A percentile compares a stretch with the other conserved stretches of the same genome.
Conservation (phyloP, 2,329 filamentous ascomycete genomes). For the Fusarium pseudograminearum region DNA sequence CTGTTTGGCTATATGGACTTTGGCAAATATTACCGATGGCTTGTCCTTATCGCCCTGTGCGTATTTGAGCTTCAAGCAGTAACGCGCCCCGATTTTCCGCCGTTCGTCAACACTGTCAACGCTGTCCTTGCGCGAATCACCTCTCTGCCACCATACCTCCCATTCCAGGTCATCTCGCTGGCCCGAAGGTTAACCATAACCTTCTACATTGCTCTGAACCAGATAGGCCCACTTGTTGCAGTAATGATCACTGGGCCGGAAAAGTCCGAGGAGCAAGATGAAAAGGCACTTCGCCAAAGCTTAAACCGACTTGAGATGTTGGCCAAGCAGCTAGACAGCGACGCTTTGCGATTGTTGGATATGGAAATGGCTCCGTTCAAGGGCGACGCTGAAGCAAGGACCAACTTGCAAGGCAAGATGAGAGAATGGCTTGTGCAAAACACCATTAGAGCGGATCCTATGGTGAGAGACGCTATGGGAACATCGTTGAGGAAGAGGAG, state of each 20-base stretch:
- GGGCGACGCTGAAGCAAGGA: slow-evolving; percentile 74
- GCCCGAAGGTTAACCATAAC: slow-evolving; percentile 82
- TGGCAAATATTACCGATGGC: slow-evolving; percentile 75
- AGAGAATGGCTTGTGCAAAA: slow-evolving; percentile 91
- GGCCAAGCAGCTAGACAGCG: slow-evolving; percentile 71
- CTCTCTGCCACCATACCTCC: slow-evolving; percentile 74
- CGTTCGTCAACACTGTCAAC: slow-evolving; percentile 61
- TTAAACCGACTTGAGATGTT: slow-evolving; percentile 75
- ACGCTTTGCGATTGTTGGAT: slow-evolving; percentile 76
- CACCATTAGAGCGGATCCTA: slow-evolving; percentile 80
- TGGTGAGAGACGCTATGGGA: slow-evolving; percentile 84
- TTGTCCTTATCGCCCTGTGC: slow-evolving; percentile 65
- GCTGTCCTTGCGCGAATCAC: slow-evolving; percentile 55
- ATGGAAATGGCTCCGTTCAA: slow-evolving; percentile 85
- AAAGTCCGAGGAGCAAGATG: slow-evolving; percentile 52
- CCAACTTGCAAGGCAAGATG: slow-evolving; percentile 73
- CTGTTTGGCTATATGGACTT: slow-evolving; percentile 76
- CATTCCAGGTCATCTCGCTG: slow-evolving; percentile 85
- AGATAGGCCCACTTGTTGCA: slow-evolving; percentile 77
- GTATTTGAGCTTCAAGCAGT: slow-evolving; percentile 69
- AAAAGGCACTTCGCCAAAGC: slow-evolving; percentile 68
- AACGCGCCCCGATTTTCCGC: slow-evolving; percentile 66
- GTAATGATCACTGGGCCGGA: slow-evolving; percentile 47
- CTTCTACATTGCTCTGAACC: slow-evolving; percentile 83
- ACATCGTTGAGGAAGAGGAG: slow-evolving; percentile 73